Percentiles rank a stretch among this genome's conserved stretches.
Conservation (phyloP, 2,329 filamentous ascomycete species). For the Chaetomium olivaceum region DNA sequence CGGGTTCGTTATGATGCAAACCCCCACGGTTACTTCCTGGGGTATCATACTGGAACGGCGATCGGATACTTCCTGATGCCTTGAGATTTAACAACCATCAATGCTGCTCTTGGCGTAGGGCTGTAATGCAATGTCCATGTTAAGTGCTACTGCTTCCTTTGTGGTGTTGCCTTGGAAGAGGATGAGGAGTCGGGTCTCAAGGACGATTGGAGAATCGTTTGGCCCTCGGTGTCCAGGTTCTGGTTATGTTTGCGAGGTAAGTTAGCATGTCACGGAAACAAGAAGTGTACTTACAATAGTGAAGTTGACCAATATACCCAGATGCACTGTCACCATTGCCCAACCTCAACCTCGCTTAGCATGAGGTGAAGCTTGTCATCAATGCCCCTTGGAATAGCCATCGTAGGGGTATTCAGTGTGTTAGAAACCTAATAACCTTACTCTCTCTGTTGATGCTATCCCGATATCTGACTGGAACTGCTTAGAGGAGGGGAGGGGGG, state of each 20-base stretch:
- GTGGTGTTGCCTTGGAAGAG: not conserved
- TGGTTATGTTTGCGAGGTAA: not conserved
- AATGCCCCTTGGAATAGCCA: not conserved
- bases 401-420: not conserved
- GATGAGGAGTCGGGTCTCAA: not conserved
- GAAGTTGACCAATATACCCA: not conserved
- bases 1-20: not conserved
- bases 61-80: too few relatives aligned
- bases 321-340: not conserved
- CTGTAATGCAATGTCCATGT: not conserved
- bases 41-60: not conserved
- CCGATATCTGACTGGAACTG: too few relatives aligned
- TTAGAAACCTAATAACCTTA: too few relatives aligned
- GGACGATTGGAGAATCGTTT: not conserved
- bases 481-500: too few relatives aligned
- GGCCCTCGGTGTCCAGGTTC: not conserved
- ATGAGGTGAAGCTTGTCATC: not conserved
- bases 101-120: not conserved
- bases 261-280: not conserved
- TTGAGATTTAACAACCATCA: not conserved
- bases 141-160: not conserved
- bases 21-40: not conserved
- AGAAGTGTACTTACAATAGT: not conserved
- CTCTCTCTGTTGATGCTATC: too few relatives aligned
- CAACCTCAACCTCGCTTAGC: not conserved